These are phyloP conservation scores for Claviceps arundinis DNA, from an alignment of 2,329 filamentous ascomycete genomes.

Conservation along the genomic window DNA sequence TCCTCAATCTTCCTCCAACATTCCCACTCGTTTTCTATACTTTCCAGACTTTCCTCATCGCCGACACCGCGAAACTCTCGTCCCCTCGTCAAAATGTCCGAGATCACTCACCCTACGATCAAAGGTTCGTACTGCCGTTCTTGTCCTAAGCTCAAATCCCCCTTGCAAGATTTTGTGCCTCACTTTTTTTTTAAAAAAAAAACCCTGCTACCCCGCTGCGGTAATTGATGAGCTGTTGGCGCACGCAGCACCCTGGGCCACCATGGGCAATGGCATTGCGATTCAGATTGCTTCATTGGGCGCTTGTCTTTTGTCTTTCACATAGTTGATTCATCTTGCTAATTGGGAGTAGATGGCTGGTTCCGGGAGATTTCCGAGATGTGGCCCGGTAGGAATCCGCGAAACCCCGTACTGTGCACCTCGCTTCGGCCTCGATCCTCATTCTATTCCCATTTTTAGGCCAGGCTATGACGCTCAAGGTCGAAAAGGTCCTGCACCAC, in stretches of 20 bases:
- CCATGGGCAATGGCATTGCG: neutral
- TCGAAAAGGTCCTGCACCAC: slow-evolving; percentile 96
- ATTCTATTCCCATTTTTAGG: slow-evolving; percentile 29
- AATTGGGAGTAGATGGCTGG: slow-evolving; percentile 70
- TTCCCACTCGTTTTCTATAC: neutral
- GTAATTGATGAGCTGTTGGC: neutral
- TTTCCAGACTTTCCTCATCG: slow-evolving; percentile 2
- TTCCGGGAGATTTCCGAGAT: slow-evolving; percentile 98
- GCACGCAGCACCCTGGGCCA: neutral
- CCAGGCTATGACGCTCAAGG: slow-evolving; percentile 96
- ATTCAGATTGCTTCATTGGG: neutral
- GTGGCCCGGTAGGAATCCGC: slow-evolving; percentile 58
- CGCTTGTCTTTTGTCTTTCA: neutral
- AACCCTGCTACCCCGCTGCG: neutral
- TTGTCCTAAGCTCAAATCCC: neutral
- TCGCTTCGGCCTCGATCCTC: slow-evolving; percentile 1
- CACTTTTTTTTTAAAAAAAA: neutral
- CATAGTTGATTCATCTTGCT: neutral
- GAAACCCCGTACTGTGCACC: neutral
- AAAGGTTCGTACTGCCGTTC: slow-evolving; percentile 32
- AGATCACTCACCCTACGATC: slow-evolving; percentile 65
- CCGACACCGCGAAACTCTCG: slow-evolving; percentile 5
- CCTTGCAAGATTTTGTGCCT: neutral
- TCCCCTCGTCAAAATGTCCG: slow-evolving; percentile 36
- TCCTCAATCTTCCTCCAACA: neutral